A percentile compares a stretch with the other conserved stretches of the same genome.
Evolutionary conservation across 306 rosid species (phyloP).

Genomic region (Ochetophila trinervis): DNA sequence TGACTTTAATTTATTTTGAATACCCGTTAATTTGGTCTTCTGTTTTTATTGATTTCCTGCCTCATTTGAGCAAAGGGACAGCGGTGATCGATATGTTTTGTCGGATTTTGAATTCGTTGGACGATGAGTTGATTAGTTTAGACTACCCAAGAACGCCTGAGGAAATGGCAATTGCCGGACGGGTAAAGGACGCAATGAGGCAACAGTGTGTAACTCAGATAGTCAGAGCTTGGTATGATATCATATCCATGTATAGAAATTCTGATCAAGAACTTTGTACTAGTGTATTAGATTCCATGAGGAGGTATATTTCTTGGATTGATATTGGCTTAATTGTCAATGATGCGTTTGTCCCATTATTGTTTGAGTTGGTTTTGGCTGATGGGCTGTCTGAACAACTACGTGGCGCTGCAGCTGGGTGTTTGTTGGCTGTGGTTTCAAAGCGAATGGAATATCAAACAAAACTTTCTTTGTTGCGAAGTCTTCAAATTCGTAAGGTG

Average conservation of each 20-base stretch:
- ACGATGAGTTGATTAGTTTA: constrained; percentile 77
- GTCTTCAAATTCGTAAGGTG: constrained; percentile 67
- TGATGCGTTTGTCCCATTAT: constrained; percentile 68
- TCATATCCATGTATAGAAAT: constrained; percentile 61
- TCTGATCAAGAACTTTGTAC: constrained; percentile 63
- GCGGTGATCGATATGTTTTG: constrained; percentile 88
- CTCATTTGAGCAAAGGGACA: constrained; percentile 69
- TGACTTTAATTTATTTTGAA: constrained; percentile 73
- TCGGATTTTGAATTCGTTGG: constrained; percentile 83
- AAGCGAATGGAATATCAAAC: constrained; percentile 84
- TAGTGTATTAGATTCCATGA: constrained; percentile 70
- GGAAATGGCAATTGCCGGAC: constrained; percentile 53
- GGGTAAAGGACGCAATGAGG: constrained; percentile 88
- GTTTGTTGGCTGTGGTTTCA: constrained; percentile 80
- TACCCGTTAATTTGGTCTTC: constrained; percentile 84
- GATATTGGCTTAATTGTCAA: constrained; percentile 83
- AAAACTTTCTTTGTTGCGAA: constrained; percentile 71
- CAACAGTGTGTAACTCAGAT: constrained; percentile 68
- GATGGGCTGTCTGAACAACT: constrained; percentile 62
- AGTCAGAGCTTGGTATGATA: constrained; percentile 77
- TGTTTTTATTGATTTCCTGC: constrained; percentile 71
- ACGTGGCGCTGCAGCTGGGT: constrained; percentile 74
- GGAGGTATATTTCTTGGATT: constrained; percentile 87
- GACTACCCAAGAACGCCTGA: constrained; percentile 75
- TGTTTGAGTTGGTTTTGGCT: constrained; percentile 78